Evolutionary conservation across 768 basidiomycete species (phyloP), one percentile per base, ranked within the genome.

Genomic region (Pholiota molesta): DNA sequence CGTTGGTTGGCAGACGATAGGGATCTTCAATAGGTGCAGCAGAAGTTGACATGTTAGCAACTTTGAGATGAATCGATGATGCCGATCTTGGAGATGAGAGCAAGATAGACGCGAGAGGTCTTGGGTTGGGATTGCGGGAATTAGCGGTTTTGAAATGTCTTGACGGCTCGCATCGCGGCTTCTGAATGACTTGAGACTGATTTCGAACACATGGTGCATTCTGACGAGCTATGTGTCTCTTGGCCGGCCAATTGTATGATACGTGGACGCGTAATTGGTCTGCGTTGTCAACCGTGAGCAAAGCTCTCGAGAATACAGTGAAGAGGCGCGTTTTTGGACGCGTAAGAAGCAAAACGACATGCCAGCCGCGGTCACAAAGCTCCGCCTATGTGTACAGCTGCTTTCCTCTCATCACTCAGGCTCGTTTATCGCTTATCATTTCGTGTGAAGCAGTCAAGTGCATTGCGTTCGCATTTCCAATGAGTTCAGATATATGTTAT

Each of bases 1-100:
- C 83, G 65, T 87, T 76, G 0, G 80, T 79, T 19, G 91, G 90
- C 57, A 94, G 83, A 67, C 91, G 86, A 68, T 84, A 84, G 59
- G 79, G 72, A 66, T 79, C 73, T 13, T 72, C 67, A 10, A 68
- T 59, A 55, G 69, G 59, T 9, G 65, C 37, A 19, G 66, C 55
- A 47, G 69, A 57, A 23, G 72, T 65, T 26, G 72, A 69, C 75
- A 79, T 78, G 51, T 62, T 35, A 26, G 55, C 35, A 54, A 57
- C 47, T 45, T 52, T n/a, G 28, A 59, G 49, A 57, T 19, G 42
- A 19, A 35, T 59, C 47, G 59, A 45, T 26, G 60, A 47, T 45
- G 55, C 23, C n/a, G 65, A 66, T 62, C 55, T 63, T 37, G 52
- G 52, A 59, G 63, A 65, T 65, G 65, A 61, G 45, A 60, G 52